Conservation (phyloP, 495 filamentous ascomycete species). For the Penicillium verhagenii region DNA sequence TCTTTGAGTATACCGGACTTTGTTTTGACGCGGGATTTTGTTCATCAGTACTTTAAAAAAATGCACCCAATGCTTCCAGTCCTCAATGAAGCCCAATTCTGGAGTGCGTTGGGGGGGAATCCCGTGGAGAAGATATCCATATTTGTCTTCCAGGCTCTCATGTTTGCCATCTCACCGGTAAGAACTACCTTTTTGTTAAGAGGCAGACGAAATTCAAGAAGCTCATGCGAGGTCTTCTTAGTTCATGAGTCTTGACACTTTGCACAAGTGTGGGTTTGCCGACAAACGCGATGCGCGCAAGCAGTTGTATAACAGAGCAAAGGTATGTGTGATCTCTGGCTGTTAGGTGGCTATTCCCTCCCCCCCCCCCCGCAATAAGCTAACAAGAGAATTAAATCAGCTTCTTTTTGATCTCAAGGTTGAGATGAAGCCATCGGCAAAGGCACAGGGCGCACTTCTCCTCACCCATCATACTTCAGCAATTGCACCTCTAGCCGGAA, state of each 20-base stretch:
- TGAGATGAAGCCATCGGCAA: slow-evolving; percentile 29
- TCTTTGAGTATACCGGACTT: slow-evolving; percentile 42
- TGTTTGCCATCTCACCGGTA: slow-evolving; percentile 49
- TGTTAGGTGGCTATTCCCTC: no score
- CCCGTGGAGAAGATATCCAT: slow-evolving; percentile 36
- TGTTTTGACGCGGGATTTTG: slow-evolving; percentile 40
- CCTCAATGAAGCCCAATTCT: slow-evolving; percentile 48
- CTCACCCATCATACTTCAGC: slow-evolving; percentile 41
- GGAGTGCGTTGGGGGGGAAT: slow-evolving; percentile 34
- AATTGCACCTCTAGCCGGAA: slow-evolving; percentile 40
- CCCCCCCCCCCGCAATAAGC: no score
- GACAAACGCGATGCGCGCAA: slow-evolving; percentile 43
- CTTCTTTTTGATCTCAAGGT: slow-evolving; percentile 29
- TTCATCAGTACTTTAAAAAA: slow-evolving; percentile 47
- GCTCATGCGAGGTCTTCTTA: slow-evolving; percentile 8
- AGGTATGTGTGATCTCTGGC: no score
- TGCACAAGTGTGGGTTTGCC: slow-evolving; percentile 42
- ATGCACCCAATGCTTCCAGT: slow-evolving; percentile 48
- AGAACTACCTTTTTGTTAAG: slow-evolving; percentile 5
- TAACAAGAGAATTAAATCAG: neutral
- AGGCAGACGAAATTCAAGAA: neutral
- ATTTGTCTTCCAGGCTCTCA: slow-evolving; percentile 48
- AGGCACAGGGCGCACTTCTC: slow-evolving; percentile 45
- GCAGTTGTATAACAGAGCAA: slow-evolving; percentile 42
- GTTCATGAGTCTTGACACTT: slow-evolving; percentile 40